Evolutionary conservation across 78 protist genomes (phyloP), one percentile per base, ranked within the genome.

Genomic region (Tieghemostelium lacteum): DNA sequence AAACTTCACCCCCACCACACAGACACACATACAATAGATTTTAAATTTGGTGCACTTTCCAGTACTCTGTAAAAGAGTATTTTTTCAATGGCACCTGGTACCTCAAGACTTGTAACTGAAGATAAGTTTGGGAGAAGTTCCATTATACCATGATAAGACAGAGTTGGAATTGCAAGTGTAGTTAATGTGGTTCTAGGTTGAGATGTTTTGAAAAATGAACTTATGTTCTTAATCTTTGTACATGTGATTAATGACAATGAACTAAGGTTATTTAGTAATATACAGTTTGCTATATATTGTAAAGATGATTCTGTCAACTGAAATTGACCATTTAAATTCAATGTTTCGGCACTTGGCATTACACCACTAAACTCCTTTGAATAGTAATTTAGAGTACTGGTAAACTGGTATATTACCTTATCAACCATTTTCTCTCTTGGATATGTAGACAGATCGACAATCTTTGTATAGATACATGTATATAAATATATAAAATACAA

Each of bases 41-140:
- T 37, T 24, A 77, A 34, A 17, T 5, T 8, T 24, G 74, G 74
- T 26, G 61, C 28, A 10, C 75, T 60, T 34, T 77, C 88, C 3
- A 77, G 3, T 1, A 45, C 50, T 77, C 65, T 28, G 17, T 45
- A 40, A n/a, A 77, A 19, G 39, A 45, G 54, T 34, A 66, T 26
- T 24, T 39, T 16, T 39, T 77, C 75, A 37, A 65, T 31, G 8
- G 75, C 31, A 17, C 87, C 87, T 36, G 63, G 63, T 24, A 77
- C 24, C 26, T 62, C 5, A 10, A 77, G 31, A 22, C 66, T 65
- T n/a, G 74, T 64, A 6, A 77, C 8, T 12, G 63, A 34, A 14
- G 75, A 54, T n/a, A 77, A n/a, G 26, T 66, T 20, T 65, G 31
- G 31, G 14, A 14, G 39, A 16, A 34, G 36, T 19, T 16, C 14